These are phyloP conservation scores for Ophiocordyceps sinensis DNA, from an alignment of 2,329 filamentous ascomycete species.

Conservation along the genomic window DNA sequence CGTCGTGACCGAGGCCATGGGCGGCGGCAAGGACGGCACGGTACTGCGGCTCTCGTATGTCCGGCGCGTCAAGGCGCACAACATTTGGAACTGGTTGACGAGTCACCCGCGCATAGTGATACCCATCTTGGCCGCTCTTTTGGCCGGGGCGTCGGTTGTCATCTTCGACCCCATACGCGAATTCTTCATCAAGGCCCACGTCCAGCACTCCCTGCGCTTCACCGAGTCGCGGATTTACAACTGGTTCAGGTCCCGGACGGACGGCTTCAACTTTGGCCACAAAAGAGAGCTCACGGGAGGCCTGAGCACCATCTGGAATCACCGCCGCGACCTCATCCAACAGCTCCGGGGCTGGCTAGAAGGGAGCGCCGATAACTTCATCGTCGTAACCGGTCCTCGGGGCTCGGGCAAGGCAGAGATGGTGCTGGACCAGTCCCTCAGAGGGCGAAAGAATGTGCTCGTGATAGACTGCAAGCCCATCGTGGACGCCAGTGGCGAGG, in stretches of 20 bases:
- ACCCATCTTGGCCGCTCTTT: constrained; percentile 62
- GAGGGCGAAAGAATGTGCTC: constrained; percentile 61
- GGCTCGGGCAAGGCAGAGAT: constrained; percentile 86
- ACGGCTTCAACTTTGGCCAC: constrained; percentile 48
- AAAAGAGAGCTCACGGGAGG: constrained; percentile 50
- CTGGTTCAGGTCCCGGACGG: constrained; percentile 56
- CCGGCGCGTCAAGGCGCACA: constrained; percentile 58
- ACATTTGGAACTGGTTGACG: constrained; percentile 76
- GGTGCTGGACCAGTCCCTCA: constrained; percentile 70
- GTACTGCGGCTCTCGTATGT: constrained; percentile 74
- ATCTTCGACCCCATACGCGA: constrained; percentile 91
- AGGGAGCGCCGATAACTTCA: constrained; percentile 82
- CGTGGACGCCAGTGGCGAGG: constrained; percentile 79
- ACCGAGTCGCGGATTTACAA: constrained; percentile 59
- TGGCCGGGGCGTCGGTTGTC: constrained; percentile 71
- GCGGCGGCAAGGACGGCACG: constrained; percentile 64
- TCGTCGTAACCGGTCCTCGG: constrained; percentile 82
- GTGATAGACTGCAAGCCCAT: constrained; percentile 89
- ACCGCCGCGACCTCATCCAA: constrained; percentile 67
- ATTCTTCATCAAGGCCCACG: constrained; percentile 80
- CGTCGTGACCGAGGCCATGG: constrained; percentile 50
- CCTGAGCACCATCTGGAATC: constrained; percentile 74
- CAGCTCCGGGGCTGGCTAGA: constrained; percentile 75
- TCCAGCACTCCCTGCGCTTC: constrained; percentile 63
- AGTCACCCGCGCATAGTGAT: constrained; percentile 81